Percentiles rank a stretch among this genome's conserved stretches.
Evolutionary conservation across 108 stramenopile genomes (phyloP).

Genomic region (Skeletonema menzelii): DNA sequence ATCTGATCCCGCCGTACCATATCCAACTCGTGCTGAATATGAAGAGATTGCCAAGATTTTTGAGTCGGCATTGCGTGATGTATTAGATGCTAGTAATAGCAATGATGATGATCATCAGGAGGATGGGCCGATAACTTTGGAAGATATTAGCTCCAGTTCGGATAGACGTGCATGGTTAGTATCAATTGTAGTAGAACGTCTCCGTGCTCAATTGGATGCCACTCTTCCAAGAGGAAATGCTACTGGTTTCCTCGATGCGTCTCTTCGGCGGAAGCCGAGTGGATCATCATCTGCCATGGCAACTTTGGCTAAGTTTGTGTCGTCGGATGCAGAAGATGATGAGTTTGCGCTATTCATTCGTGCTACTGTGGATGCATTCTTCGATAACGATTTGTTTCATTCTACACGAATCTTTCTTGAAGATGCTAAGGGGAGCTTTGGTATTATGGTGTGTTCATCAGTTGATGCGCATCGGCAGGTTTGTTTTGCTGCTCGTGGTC

Average conservation of each 20-base stretch:
- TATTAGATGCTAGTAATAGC: conserved; percentile 4
- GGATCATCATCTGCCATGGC: conserved; percentile 7
- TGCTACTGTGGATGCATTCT: conserved; percentile 69
- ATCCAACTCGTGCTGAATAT: conserved; percentile 55
- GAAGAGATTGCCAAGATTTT: conserved; percentile 65
- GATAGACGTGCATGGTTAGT: conserved; percentile 10
- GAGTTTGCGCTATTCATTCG: conserved; percentile 27
- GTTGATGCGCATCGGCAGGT: conserved; percentile 77
- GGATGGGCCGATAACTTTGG: background rate
- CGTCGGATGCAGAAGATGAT: conserved; percentile 22
- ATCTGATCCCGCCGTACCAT: conserved; percentile 22
- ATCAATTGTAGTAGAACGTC: conserved; percentile 11
- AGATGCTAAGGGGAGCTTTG: conserved; percentile 81
- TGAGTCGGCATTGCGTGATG: conserved; percentile 55
- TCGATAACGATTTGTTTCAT: conserved; percentile 76
- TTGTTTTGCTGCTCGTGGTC: conserved; percentile 79
- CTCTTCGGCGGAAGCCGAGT: background rate
- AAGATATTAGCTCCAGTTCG: conserved; percentile 10
- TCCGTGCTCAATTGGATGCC: conserved; percentile 9
- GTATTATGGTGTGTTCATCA: conserved; percentile 61
- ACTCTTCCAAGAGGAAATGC: background rate
- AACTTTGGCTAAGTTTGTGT: conserved; percentile 27
- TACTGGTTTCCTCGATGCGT: background rate
- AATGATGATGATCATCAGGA: background rate
- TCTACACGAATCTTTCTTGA: conserved; percentile 64